These are phyloP conservation scores for Stagonosporopsis vannaccii DNA, from an alignment of 2,329 filamentous ascomycete genomes.

Conservation along the genomic window DNA sequence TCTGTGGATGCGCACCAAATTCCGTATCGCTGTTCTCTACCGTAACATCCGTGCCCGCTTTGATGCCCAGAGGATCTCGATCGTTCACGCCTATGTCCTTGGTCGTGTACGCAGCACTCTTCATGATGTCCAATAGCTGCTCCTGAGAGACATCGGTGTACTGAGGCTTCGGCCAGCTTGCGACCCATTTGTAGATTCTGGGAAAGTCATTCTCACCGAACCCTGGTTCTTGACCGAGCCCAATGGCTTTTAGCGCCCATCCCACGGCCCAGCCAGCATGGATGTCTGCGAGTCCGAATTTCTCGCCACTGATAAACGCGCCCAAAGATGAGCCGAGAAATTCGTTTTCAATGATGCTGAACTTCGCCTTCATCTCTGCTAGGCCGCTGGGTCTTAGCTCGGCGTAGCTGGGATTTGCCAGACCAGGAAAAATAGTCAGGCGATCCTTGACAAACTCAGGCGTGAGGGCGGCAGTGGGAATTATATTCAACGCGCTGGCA, in stretches of 20 bases:
- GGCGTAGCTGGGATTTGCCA: constrained; percentile 2
- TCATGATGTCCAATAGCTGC: neutral
- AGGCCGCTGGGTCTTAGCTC: constrained; percentile 10
- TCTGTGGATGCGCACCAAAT: constrained; percentile 13
- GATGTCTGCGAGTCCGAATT: constrained; percentile 11
- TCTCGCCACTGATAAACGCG: constrained; percentile 4
- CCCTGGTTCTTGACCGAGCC: constrained; percentile 1
- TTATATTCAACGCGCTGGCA: neutral
- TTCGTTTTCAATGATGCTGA: constrained; percentile 9
- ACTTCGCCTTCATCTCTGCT: constrained; percentile 9
- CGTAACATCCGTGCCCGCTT: neutral
- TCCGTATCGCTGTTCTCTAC: constrained; percentile 12
- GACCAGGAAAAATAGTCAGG: constrained; percentile 3
- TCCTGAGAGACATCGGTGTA: constrained; percentile 6
- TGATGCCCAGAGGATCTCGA: constrained; percentile 3
- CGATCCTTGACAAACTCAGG: constrained; percentile 11
- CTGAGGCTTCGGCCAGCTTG: neutral
- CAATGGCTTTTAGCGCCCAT: constrained; percentile 4
- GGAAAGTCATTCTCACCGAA: constrained; percentile 4
- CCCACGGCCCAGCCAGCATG: constrained; percentile 14
- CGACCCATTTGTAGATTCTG: constrained; percentile 5
- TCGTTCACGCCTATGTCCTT: constrained; percentile 10
- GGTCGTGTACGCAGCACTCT: neutral
- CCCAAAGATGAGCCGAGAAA: neutral
- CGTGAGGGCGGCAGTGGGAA: constrained; percentile 14